Percentiles rank a stretch among this genome's conserved stretches.
Evolutionary conservation across 176 grass and related monocot genomes (phyloP).

Genomic region (Eleusine indica): DNA sequence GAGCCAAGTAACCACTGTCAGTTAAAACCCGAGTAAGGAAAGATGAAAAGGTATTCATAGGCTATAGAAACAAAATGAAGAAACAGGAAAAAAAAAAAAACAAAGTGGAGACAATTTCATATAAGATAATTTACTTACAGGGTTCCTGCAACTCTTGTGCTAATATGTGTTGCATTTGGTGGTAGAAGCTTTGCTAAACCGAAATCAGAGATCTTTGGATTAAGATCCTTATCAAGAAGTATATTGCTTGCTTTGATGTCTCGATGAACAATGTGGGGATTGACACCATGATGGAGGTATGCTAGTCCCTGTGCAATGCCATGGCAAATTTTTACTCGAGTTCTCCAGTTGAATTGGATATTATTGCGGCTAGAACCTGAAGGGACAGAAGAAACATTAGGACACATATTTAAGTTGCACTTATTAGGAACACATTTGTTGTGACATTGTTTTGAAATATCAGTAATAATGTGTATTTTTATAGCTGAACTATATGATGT

Average conservation of each 20-base stretch:
- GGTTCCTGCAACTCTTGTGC: slow-evolving; percentile 84
- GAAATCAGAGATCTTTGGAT: slow-evolving; percentile 79
- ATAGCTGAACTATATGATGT: neutral
- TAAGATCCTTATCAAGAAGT: slow-evolving; percentile 75
- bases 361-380: slow-evolving; percentile 61
- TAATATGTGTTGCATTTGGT: slow-evolving; percentile 69
- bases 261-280: slow-evolving; percentile 70
- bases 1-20: slow-evolving; percentile 79
- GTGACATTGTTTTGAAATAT: neutral
- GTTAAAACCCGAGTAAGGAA: slow-evolving; percentile 43
- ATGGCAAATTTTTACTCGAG: slow-evolving; percentile 73
- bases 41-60: slow-evolving; percentile 22
- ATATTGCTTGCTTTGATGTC: slow-evolving; percentile 96
- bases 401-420: neutral
- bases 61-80: neutral
- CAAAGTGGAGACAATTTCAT: slow-evolving; percentile 4
- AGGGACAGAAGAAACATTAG: neutral
- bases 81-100: neutral
- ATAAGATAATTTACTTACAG: slow-evolving; percentile 56
- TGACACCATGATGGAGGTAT: slow-evolving; percentile 69
- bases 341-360: slow-evolving; percentile 72
- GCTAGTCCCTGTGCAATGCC: slow-evolving; percentile 62
- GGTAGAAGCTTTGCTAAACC: slow-evolving; percentile 80
- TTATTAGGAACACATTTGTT: neutral
- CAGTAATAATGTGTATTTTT: neutral